A percentile compares a stretch with the other conserved stretches of the same genome.
Evolutionary conservation across 192 early-diverging fungal species (phyloP).

Genomic region (Backusella circina): DNA sequence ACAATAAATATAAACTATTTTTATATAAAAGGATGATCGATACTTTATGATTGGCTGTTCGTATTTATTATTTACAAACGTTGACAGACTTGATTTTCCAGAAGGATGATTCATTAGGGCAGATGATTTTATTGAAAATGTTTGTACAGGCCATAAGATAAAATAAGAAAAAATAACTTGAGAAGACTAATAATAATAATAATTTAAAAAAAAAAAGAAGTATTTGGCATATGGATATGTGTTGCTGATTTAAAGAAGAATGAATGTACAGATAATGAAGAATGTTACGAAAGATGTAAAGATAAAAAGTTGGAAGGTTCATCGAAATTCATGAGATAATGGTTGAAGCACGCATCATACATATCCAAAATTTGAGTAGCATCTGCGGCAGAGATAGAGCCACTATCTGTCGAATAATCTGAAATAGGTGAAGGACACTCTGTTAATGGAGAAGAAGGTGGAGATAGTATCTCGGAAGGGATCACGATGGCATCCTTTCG

Average conservation of each 20-base stretch:
- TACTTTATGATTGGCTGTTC: background rate
- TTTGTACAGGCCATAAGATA: background rate
- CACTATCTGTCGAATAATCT: background rate
- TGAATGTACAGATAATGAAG: background rate
- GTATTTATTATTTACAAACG: background rate
- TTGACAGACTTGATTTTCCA: background rate
- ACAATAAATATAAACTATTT: background rate
- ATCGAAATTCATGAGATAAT: background rate
- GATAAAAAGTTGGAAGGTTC: background rate
- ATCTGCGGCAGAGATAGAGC: background rate
- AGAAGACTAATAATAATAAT: background rate
- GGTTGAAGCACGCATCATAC: background rate
- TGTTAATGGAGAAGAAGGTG: background rate
- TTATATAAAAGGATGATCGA: background rate
- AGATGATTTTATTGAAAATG: background rate
- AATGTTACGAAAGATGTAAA: background rate
- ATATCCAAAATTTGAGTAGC: background rate
- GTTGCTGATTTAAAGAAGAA: background rate
- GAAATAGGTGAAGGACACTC: conserved; percentile 12
- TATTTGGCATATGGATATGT: background rate
- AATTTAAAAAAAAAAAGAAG: background rate
- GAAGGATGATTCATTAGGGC: background rate
- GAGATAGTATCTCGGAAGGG: conserved; percentile 1
- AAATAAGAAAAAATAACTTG: background rate
- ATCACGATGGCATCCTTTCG: conserved; percentile 7